These are phyloP conservation scores for Torulaspora globosa DNA, from an alignment of 1,139 yeast species.

Conservation along the genomic window DNA sequence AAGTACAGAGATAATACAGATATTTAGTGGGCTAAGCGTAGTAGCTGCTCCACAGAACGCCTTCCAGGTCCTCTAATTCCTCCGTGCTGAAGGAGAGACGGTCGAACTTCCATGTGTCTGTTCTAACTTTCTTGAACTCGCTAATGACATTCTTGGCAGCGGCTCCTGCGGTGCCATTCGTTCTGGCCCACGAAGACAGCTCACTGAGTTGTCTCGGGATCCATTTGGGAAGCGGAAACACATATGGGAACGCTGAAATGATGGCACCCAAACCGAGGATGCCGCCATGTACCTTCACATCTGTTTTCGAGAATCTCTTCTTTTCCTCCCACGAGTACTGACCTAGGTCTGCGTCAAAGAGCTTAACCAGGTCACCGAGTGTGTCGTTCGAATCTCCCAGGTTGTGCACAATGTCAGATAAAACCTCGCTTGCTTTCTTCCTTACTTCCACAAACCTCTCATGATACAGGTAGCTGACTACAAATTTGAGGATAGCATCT, in stretches of 20 bases:
- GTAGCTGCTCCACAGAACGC: slow-evolving; percentile 90
- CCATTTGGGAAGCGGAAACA: slow-evolving; percentile 91
- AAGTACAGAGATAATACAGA: neutral
- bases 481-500: slow-evolving; percentile 47
- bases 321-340: slow-evolving; percentile 32
- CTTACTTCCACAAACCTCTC: slow-evolving; percentile 67
- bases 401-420: slow-evolving; percentile 79
- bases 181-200: slow-evolving; percentile 60
- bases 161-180: slow-evolving; percentile 75
- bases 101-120: slow-evolving; percentile 96
- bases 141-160: slow-evolving; percentile 81
- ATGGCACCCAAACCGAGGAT: slow-evolving; percentile 86
- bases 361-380: slow-evolving; percentile 39
- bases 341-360: slow-evolving; percentile 41
- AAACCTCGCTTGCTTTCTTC: slow-evolving; percentile 66
- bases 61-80: slow-evolving; percentile 88
- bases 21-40: slow-evolving; percentile 46
- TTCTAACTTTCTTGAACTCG: slow-evolving; percentile 85
- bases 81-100: slow-evolving; percentile 68
- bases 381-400: slow-evolving; percentile 49
- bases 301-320: slow-evolving; percentile 43
- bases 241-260: slow-evolving; percentile 84
- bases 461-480: slow-evolving; percentile 55
- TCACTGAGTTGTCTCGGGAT: slow-evolving; percentile 69
- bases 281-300: slow-evolving; percentile 71